Percentiles rank a stretch among this genome's conserved stretches.
Evolutionary conservation across 192 early-diverging fungal species (phyloP).

Genomic region (Funneliformis geosporum): DNA sequence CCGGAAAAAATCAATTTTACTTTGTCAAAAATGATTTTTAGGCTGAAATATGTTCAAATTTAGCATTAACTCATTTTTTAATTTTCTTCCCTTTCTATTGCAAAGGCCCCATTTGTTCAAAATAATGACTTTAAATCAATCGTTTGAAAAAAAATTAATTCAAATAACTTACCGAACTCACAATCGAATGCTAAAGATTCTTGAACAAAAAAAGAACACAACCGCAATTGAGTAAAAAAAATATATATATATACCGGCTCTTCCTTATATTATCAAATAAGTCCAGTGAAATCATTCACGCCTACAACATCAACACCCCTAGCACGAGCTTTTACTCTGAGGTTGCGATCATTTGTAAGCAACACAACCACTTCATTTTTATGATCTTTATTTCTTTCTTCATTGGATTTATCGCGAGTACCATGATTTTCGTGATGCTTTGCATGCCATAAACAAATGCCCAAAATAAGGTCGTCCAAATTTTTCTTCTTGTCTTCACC

Average conservation of each 20-base stretch:
- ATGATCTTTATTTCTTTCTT: not conserved
- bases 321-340: conserved; percentile 59
- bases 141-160: too few species aligned
- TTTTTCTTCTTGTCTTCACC: conserved; percentile 57
- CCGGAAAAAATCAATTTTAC: too few species aligned
- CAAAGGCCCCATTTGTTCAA: too few species aligned
- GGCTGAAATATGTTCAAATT: too few species aligned
- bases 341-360: conserved; percentile 61
- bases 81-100: too few species aligned
- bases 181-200: too few species aligned
- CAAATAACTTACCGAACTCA: not conserved
- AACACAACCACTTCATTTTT: conserved; percentile 35
- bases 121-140: too few species aligned
- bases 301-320: conserved; percentile 51
- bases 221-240: not conserved
- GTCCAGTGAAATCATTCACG: conserved; percentile 36
- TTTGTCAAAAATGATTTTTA: too few species aligned
- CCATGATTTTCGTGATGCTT: conserved; percentile 24
- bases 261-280: not conserved
- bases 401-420: not conserved
- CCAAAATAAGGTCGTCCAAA: conserved; percentile 61
- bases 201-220: not conserved
- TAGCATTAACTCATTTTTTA: too few species aligned
- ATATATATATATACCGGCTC: not conserved
- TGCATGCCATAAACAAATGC: conserved; percentile 55